phyloP scores from a whole-genome alignment of 2,329 filamentous ascomycete genomes.

The Tothia fuscella region DNA sequence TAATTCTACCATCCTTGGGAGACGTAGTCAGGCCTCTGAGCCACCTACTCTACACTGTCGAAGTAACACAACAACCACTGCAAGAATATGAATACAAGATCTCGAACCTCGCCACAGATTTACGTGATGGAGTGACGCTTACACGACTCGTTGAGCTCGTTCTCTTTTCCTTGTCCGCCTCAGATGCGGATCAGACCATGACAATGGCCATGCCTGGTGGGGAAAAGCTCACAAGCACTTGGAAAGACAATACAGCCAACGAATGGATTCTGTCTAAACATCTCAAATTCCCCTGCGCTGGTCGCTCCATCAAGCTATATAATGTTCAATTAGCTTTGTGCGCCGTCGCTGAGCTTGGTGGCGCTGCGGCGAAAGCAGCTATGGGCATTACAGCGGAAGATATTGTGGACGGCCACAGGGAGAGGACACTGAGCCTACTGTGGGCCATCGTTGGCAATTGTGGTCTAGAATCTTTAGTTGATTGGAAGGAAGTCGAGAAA shows the following conservation, averaged over 20 bases:
- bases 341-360: conserved; percentile 35
- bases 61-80: conserved; percentile 42
- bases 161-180: conserved; percentile 12
- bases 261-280: conserved; percentile 42
- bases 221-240: conserved; percentile 29
- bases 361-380: conserved; percentile 28
- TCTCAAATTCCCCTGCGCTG: conserved; percentile 45
- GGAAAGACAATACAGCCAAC: conserved; percentile 14
- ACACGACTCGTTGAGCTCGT: conserved; percentile 48
- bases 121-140: conserved; percentile 50
- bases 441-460: conserved; percentile 48
- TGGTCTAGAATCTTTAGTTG: conserved; percentile 41
- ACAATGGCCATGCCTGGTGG: conserved; percentile 35
- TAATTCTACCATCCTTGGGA: conserved; percentile 47
- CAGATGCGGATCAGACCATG: conserved; percentile 25
- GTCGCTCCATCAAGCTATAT: conserved; percentile 44
- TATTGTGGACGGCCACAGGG: conserved; percentile 51
- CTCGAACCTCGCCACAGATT: conserved; percentile 48
- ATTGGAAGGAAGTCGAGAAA: conserved; percentile 41
- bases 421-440: conserved; percentile 49
- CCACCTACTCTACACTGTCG: conserved; percentile 45
- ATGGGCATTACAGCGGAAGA: conserved; percentile 41
- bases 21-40: conserved; percentile 43
- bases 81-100: conserved; percentile 48
- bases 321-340: conserved; percentile 48